Evolutionary conservation across 495 filamentous ascomycete genomes (phyloP).

Genomic region (Penicillium psychrofluorescens): DNA sequence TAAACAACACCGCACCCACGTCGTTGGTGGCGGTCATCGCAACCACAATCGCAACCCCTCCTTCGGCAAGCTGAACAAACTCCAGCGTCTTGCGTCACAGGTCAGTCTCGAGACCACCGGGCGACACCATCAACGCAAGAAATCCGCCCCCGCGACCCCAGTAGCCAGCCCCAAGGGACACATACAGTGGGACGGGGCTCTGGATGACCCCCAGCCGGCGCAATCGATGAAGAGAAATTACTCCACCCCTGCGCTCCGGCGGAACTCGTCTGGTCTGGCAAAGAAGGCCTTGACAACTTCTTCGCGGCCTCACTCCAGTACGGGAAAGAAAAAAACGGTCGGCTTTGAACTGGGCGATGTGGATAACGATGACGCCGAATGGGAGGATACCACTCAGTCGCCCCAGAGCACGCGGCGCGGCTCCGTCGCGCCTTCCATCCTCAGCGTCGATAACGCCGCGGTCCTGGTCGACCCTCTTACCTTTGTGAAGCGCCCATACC

Average conservation of each 20-base stretch:
- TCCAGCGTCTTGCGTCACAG: slow-evolving; percentile 24
- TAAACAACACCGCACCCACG: slow-evolving; percentile 32
- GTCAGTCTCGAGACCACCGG: slow-evolving; percentile 20
- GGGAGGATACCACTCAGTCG: slow-evolving; percentile 47
- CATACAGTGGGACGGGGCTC: slow-evolving; percentile 34
- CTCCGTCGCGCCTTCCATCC: slow-evolving; percentile 35
- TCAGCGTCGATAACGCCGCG: slow-evolving; percentile 30
- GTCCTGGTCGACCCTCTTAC: slow-evolving; percentile 40
- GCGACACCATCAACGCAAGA: slow-evolving; percentile 42
- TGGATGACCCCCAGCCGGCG: slow-evolving; percentile 21
- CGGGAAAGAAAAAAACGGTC: slow-evolving; percentile 40
- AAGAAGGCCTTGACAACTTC: slow-evolving; percentile 35
- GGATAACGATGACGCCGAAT: slow-evolving; percentile 39
- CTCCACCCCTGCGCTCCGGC: slow-evolving; percentile 36
- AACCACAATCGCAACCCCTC: slow-evolving; percentile 38
- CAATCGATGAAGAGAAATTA: slow-evolving; percentile 39
- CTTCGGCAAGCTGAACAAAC: slow-evolving; percentile 34
- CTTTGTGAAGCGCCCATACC: slow-evolving; percentile 41
- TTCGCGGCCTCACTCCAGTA: slow-evolving; percentile 28
- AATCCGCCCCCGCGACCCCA: slow-evolving; percentile 41
- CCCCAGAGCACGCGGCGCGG: slow-evolving; percentile 42
- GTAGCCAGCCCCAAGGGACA: slow-evolving; percentile 35
- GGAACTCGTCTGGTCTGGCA: slow-evolving; percentile 22
- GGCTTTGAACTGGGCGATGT: slow-evolving; percentile 42
- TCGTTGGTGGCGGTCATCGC: slow-evolving; percentile 35